Conservation (phyloP, 2,329 filamentous ascomycete genomes). For the Trichoderma atroviride region DNA sequence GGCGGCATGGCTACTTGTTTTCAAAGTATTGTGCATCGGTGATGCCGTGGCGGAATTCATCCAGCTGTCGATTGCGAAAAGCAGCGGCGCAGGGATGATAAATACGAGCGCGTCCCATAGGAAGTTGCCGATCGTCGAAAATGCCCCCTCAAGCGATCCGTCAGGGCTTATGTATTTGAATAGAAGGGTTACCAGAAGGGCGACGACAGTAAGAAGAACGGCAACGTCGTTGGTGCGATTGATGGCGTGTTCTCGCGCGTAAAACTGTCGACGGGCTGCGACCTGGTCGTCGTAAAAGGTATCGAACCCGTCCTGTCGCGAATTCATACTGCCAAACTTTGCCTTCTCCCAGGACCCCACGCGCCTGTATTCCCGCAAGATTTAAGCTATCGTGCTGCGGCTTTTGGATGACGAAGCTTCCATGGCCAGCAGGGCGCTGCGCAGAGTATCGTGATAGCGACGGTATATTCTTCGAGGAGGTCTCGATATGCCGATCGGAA, state of each 20-base stretch:
- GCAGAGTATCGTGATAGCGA: neutral
- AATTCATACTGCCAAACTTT: constrained; percentile 40
- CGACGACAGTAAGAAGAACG: constrained; percentile 40
- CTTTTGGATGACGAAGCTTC: constrained; percentile 27
- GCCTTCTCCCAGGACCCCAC: constrained; percentile 11
- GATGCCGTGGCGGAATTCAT: constrained; percentile 50
- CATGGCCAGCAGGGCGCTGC: constrained; percentile 28
- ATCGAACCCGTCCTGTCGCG: constrained; percentile 38
- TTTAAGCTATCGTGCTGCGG: constrained; percentile 25
- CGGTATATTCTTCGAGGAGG: neutral
- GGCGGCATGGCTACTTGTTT: constrained; percentile 51
- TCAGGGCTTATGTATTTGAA: constrained; percentile 42
- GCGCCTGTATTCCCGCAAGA: constrained; percentile 3
- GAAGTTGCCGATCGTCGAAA: constrained; percentile 43
- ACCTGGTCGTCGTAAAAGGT: constrained; percentile 43
- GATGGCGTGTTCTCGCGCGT: constrained; percentile 35
- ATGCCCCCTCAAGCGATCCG: constrained; percentile 35
- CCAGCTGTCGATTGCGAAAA: constrained; percentile 61
- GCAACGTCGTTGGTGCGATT: constrained; percentile 42
- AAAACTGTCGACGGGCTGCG: constrained; percentile 38
- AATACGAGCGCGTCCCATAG: constrained; percentile 65
- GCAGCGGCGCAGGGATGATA: constrained; percentile 56
- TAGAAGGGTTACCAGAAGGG: constrained; percentile 40
- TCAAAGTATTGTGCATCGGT: constrained; percentile 41
- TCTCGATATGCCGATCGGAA: neutral